Evolutionary conservation across 495 filamentous ascomycete species (phyloP).

Genomic region (Hypoxylon trugodes): DNA sequence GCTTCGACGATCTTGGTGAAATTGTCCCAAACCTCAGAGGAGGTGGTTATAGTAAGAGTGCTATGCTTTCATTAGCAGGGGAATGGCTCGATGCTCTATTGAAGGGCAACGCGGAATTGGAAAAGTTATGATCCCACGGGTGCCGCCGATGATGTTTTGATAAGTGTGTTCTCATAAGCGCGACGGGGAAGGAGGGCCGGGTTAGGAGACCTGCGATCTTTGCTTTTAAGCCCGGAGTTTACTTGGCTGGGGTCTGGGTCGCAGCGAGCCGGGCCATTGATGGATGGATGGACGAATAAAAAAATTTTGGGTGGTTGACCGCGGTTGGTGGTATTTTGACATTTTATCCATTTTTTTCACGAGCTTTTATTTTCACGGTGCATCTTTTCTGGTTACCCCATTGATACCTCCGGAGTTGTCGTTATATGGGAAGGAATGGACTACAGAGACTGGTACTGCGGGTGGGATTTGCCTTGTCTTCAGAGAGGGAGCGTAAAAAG

Average conservation of each 20-base stretch:
- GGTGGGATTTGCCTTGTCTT: constrained; percentile 5
- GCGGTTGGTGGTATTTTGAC: constrained; percentile 18
- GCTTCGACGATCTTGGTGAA: constrained; percentile 74
- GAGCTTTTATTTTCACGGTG: constrained; percentile 13
- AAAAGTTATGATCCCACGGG: constrained; percentile 41
- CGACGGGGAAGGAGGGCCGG: background rate
- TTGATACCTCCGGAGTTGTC: constrained; percentile 38
- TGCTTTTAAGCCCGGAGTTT: constrained; percentile 34
- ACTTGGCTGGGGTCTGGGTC: constrained; percentile 30
- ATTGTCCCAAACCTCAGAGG: constrained; percentile 75
- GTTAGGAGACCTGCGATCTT: constrained; percentile 14
- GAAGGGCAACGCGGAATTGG: constrained; percentile 68
- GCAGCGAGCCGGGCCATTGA: constrained; percentile 24
- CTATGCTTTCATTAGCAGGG: constrained; percentile 73
- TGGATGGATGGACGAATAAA: too few species aligned
- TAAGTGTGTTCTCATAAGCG: constrained; percentile 12
- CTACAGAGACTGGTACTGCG: constrained; percentile 30
- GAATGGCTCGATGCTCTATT: constrained; percentile 79
- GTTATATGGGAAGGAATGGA: constrained; percentile 24
- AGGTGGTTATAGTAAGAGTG: constrained; percentile 80
- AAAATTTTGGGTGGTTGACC: constrained; percentile 19
- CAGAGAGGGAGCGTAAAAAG: constrained; percentile 7
- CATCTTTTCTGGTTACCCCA: constrained; percentile 29
- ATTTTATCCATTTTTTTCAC: constrained; percentile 3
- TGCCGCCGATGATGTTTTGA: constrained; percentile 47